Base-by-base conservation (phyloP, 2,329 filamentous ascomycete species). In the Scedosporium apiospermum region DNA sequence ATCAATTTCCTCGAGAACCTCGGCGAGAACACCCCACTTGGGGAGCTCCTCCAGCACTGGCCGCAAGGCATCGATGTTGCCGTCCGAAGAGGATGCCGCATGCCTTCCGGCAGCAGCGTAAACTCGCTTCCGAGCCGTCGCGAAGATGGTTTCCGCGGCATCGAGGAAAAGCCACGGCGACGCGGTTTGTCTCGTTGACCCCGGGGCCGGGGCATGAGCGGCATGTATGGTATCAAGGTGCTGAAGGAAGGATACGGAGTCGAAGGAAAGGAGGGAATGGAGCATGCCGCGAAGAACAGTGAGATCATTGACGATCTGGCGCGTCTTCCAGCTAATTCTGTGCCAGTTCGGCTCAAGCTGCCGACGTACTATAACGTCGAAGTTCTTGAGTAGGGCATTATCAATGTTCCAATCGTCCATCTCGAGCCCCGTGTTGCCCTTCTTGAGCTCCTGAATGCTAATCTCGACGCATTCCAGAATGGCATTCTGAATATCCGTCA, bases 301-400 rank as follows among this genome's bases (percentile, higher is more conserved):
- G 67, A 99, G 74, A 71, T 98, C 95, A 69, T 88, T 89, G 63
- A 96, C 93, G 67, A 99, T 96, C 74, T 97, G 93, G 69, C 89
- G 91, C 2, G 93, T 98, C 74, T 95, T 92, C 82, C 90, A 96
- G 73, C 90, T 97, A 60, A 96, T 90, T 62, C 95, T 86, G 77
- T 99, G 95, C 95, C 95, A 99, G 64, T 98, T 93, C 4, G 93
- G 93, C 70, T 98, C 93, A 18, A 99, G 79, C 73, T 99, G 95
- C 63, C 93, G 84, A 65, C 93, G 84, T 60, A 99, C 87, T 62
- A 93, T 88, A 64, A 90, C 80, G 72, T 98, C 95, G 72, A 99
- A 99, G 69, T 92, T 96, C 70, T 89, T 90, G 67, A 97, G 89
- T 65, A 98, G 77, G n/a, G 93, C 93, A 70, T 90, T 97, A 73